These are phyloP conservation scores for Oryza meyeriana DNA, from an alignment of 176 grass and related monocot genomes.

Conservation along the genomic window DNA sequence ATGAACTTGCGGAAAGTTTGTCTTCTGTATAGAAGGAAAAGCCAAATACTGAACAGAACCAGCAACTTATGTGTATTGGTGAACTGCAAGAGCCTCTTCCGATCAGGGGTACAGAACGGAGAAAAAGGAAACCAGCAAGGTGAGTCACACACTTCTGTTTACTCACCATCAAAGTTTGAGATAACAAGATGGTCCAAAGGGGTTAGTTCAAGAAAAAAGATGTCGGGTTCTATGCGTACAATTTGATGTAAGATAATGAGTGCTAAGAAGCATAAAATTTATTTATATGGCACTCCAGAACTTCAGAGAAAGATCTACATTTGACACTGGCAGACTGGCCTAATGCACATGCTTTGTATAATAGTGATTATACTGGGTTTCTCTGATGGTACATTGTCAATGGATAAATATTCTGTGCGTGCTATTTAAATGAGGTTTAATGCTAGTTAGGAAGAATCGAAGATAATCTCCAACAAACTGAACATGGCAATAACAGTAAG, in stretches of 20 bases:
- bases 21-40: conserved; percentile 26
- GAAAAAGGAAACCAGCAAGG: conserved; percentile 48
- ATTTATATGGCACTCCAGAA: not conserved
- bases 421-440: conserved; percentile 11
- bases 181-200: conserved; percentile 28
- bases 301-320: not conserved
- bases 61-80: not conserved
- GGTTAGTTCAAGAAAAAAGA: conserved; percentile 18
- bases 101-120: conserved; percentile 28
- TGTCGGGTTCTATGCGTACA: not conserved
- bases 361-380: not conserved
- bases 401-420: not conserved
- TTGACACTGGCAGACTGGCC: not conserved
- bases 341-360: not conserved
- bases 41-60: conserved; percentile 1
- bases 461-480: not conserved
- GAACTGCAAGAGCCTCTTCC: conserved; percentile 33
- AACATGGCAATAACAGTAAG: not conserved
- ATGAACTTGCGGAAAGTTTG: not conserved
- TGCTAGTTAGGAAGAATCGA: not conserved
- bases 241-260: not conserved
- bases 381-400: not conserved
- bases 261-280: not conserved
- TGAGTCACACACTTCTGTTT: conserved; percentile 26
- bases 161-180: conserved; percentile 1